These are phyloP conservation scores for Hepatocystis sp. DNA, from an alignment of 169 alveolate species.

Conservation along the genomic window DNA sequence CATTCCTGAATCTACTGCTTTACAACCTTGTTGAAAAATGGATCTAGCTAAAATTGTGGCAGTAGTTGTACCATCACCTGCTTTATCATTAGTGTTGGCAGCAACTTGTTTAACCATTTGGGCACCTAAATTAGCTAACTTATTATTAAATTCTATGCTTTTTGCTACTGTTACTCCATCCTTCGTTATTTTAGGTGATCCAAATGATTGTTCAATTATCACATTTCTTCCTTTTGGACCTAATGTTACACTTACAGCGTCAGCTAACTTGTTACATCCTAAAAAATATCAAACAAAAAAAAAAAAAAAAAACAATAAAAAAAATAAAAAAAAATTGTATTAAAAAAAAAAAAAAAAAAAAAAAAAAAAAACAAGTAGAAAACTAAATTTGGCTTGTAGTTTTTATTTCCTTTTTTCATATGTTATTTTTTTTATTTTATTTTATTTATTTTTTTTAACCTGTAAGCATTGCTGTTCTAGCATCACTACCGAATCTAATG, in stretches of 20 bases:
- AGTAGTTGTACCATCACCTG: slow-evolving; percentile 99
- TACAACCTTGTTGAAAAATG: slow-evolving; percentile 98
- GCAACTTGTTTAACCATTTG: slow-evolving; percentile 98
- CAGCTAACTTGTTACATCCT: slow-evolving; percentile 97
- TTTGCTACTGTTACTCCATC: slow-evolving; percentile 99
- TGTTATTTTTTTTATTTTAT: background rate
- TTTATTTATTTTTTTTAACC: slow-evolving; percentile 28
- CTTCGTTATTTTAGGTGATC: slow-evolving; percentile 98
- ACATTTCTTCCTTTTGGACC: slow-evolving; percentile 99
- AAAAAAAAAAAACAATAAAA: background rate
- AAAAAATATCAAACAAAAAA: background rate
- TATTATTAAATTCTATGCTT: slow-evolving; percentile 95
- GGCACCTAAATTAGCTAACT: slow-evolving; percentile 98
- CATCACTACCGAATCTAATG: slow-evolving; percentile 82
- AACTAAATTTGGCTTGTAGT: background rate
- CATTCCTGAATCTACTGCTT: slow-evolving; percentile 99
- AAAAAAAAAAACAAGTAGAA: background rate
- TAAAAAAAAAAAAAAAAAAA: too few relatives aligned
- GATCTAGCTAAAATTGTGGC: slow-evolving; percentile 99
- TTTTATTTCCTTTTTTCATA: background rate
- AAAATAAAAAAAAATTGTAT: background rate
- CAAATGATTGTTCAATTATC: slow-evolving; percentile 95
- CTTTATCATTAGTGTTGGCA: slow-evolving; percentile 97
- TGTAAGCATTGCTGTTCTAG: slow-evolving; percentile 84
- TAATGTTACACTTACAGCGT: slow-evolving; percentile 98